Base-by-base conservation (phyloP, 176 grass and related monocot genomes). In the Tillandsia fasciculata region DNA sequence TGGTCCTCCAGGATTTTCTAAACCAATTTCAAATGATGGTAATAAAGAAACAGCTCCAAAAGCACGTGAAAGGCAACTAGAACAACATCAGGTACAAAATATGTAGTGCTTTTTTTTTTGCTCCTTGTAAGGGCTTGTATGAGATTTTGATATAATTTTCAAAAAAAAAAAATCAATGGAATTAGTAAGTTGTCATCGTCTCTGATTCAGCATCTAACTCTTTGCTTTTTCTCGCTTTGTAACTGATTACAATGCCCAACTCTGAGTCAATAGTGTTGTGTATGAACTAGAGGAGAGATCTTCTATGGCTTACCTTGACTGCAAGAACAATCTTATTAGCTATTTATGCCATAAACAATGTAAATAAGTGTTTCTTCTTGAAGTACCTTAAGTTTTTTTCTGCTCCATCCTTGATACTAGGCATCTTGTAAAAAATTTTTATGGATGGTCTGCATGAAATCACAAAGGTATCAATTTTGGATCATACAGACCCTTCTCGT, bases 11-110 rank as follows among this genome's bases (percentile, higher is more conserved):
- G 66, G 52, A 52, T 59, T 49, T 63, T 33, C 53, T 49, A 59
- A 15, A 59, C 54, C 54, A 17, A 22, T 59, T 59, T 59, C 54
- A 59, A 59, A 18, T 59, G 15, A 9, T 59, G 54, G 14, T 6
- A 20, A 42, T 50, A 4, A 26, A 58, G 69, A 84, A 77, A 70
- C 58, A 33, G 53, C 33, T 63, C 48, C 24, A 70, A 74, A 74
- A 50, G 69, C 9, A 61, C 54, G 47, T 59, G 76, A 49, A 67
- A 63, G 22, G 50, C 48, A 76, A 54, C 71, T 67, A 28, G 26
- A 26, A 26, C 4, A 69, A 26, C 10, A 66, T 53, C 52, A 83
- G 85, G 85, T 87, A 72, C 10, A 57, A 48, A 54, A 14, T 52
- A 58, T 58, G 1, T 70, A 8, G 56, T 66, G 10, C 52, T 12